A percentile compares a stretch with the other conserved stretches of the same genome.
Evolutionary conservation across 768 basidiomycete species (phyloP).

Genomic region (Mycena metata): DNA sequence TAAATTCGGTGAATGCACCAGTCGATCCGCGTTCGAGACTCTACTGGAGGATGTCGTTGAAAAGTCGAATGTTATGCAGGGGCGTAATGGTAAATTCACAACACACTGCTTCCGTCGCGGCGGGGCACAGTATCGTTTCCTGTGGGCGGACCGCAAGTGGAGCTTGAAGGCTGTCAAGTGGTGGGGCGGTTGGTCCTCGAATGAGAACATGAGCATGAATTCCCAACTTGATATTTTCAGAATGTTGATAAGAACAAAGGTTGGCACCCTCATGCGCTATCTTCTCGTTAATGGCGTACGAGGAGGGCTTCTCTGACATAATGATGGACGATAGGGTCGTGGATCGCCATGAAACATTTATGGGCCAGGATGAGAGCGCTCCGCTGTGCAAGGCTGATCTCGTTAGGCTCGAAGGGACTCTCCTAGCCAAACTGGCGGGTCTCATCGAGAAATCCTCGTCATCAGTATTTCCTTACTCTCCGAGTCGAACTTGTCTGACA

Average conservation of each 20-base stretch:
- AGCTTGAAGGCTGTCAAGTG: constrained; percentile 45
- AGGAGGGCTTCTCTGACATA: constrained; percentile 46
- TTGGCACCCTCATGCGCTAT: constrained; percentile 43
- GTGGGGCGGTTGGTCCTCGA: constrained; percentile 47
- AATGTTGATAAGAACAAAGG: constrained; percentile 15
- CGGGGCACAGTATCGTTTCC: constrained; percentile 47
- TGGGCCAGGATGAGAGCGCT: constrained; percentile 34
- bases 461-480: background rate
- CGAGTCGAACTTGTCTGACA: background rate
- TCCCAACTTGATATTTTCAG: background rate
- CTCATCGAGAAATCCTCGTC: background rate
- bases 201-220: constrained; percentile 36
- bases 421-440: constrained; percentile 1
- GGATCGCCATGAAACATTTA: constrained; percentile 41
- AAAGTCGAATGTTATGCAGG: constrained; percentile 32
- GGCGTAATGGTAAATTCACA: constrained; percentile 38
- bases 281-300: constrained; percentile 45
- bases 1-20: constrained; percentile 41
- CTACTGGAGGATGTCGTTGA: constrained; percentile 41
- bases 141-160: constrained; percentile 46
- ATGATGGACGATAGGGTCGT: constrained; percentile 38
- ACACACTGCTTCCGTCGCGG: constrained; percentile 47
- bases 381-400: constrained; percentile 29
- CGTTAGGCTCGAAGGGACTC: background rate
- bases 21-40: constrained; percentile 41